Evolutionary conservation across 2,329 filamentous ascomycete genomes (phyloP).

Genomic region (Scopulariopsis brevicaulis): DNA sequence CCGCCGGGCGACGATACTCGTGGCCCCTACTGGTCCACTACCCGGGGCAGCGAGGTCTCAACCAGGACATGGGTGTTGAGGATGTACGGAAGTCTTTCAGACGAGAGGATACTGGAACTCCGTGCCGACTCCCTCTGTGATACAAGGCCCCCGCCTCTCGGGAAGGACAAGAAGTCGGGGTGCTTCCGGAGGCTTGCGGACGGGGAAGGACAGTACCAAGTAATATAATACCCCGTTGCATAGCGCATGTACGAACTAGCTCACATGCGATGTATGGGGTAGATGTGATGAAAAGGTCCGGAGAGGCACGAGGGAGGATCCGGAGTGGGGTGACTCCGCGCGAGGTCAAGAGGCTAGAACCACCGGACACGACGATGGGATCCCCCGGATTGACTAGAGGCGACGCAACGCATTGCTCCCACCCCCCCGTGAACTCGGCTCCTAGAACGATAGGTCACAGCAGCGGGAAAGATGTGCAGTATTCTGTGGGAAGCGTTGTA

Average conservation of each 20-base stretch:
- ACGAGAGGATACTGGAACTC: background rate
- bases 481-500: background rate
- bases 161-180: background rate
- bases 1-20: background rate
- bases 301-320: background rate
- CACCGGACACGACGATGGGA: background rate
- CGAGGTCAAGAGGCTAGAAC: background rate
- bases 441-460: background rate
- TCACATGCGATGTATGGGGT: background rate
- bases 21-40: background rate
- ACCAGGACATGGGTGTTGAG: background rate
- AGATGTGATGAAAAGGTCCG: background rate
- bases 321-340: background rate
- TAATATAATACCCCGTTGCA: background rate
- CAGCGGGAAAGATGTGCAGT: background rate
- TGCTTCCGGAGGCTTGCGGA: background rate
- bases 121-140: background rate
- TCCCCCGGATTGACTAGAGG: background rate
- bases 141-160: background rate
- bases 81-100: background rate
- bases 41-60: background rate
- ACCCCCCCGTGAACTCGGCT: background rate
- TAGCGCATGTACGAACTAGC: background rate
- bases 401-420: background rate
- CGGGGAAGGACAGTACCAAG: background rate